Percentiles rank a stretch among this genome's conserved stretches.
Conservation (phyloP, 1,284 basidiomycete species). For the Phellinidium pouzarii region DNA sequence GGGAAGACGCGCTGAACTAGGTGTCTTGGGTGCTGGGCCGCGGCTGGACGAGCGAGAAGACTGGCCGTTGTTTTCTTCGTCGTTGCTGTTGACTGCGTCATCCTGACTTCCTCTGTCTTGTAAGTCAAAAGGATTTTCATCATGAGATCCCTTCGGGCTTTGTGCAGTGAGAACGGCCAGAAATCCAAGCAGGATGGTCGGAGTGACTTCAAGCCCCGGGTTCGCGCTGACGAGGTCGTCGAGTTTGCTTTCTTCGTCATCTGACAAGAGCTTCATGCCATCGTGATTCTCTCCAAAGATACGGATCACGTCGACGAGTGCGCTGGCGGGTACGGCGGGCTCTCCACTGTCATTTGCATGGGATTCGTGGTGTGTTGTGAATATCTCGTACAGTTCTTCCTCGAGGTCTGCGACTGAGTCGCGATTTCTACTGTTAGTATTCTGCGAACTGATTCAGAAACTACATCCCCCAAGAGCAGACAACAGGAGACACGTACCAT, state of each 20-base stretch:
- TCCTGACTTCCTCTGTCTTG: conserved; percentile 24
- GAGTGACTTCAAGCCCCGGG: conserved; percentile 61
- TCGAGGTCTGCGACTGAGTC: conserved; percentile 60
- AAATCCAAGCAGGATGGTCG: conserved; percentile 55
- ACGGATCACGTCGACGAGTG: conserved; percentile 60
- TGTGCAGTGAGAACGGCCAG: conserved; percentile 51
- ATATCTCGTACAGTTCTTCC: conserved; percentile 56
- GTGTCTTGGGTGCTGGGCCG: conserved; percentile 40
- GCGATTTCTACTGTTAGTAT: conserved; percentile 22
- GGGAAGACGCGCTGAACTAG: conserved; percentile 26
- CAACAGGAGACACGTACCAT: not conserved
- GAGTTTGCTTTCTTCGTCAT: conserved; percentile 52
- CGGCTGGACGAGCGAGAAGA: conserved; percentile 52
- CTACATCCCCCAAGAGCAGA: not conserved
- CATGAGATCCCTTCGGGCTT: conserved; percentile 37
- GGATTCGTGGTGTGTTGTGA: conserved; percentile 53
- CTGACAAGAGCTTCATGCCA: conserved; percentile 49
- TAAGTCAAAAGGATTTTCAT: conserved; percentile 22
- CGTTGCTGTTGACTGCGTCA: conserved; percentile 23
- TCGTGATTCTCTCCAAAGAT: conserved; percentile 52
- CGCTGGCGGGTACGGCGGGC: conserved; percentile 56
- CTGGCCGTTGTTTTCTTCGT: conserved; percentile 21
- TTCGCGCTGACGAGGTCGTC: conserved; percentile 47
- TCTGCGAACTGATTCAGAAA: not conserved
- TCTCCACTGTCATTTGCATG: conserved; percentile 48